Base-by-base conservation (phyloP, 208 protist genomes). In the Herpetomonas samuelpessoai region DNA sequence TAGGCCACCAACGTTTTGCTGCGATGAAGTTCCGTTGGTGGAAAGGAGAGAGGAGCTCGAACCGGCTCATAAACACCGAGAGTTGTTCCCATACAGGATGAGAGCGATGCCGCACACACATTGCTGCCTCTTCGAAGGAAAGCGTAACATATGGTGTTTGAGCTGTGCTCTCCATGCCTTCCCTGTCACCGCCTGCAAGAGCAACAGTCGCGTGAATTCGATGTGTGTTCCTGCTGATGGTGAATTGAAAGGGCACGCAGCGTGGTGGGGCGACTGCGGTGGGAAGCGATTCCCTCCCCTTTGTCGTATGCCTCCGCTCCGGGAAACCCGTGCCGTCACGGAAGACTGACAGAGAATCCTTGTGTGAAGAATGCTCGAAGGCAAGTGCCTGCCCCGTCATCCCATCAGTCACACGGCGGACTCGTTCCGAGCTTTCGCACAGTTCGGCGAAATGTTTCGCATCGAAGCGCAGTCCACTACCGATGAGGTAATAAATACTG, bases 401-500 rank as follows among this genome's bases (percentile, higher is more conserved):
- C 38, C 9, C n/a, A 19, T 50, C 45, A 9, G 45, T 46, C 0
- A 79, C 48, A 18, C 53, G 50, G 10, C 64, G 61, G 1, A 66
- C 67, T 0, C 70, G 44, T 6, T 67, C 53, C 55, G 77, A 57
- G n/a, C 44, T 72, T 2, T 65, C 47, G 35, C 60, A 79, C 10
- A 92, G 57, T 10, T 74, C 71, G n/a, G 65, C 64, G 68, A 93
- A 90, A 18, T 79, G 72, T 26, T 73, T 58, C 0, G 68, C 63
- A 54, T 94, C 88, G 57, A 91, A 88, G 26, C 74, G 53, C 0
- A 77, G 86, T 48, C 78, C 71, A 14, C 80, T 51, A 3, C 82
- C 83, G 4, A 94, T 53, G 26, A 94, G 53, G 51, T 91, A 94
- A 60, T 80, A 85, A 2, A 91, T 48, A 16, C 48, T 58, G 12